A percentile compares a stretch with the other conserved stretches of the same genome.
These are phyloP conservation scores for Scutellaria galericulata DNA, from an alignment of 257 asterid genomes.

Conservation along the genomic window DNA sequence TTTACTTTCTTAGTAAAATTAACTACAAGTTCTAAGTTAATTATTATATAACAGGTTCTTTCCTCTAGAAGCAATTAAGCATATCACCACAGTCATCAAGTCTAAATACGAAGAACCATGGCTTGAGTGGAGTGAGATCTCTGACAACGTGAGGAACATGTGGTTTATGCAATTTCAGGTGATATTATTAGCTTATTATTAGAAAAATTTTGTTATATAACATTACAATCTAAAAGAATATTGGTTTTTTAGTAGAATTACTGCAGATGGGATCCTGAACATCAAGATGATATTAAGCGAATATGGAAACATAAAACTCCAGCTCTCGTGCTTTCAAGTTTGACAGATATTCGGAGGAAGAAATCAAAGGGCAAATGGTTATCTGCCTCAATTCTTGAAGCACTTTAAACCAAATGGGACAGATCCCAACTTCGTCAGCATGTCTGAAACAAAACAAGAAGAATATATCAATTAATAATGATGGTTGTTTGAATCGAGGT, in stretches of 20 bases:
- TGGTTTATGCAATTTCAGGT: neutral
- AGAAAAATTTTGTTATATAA: neutral
- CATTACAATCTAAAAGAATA: neutral
- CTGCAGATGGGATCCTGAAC: neutral
- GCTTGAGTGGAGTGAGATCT: neutral
- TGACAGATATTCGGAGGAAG: no score
- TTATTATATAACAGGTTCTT: neutral
- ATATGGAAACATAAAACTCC: neutral
- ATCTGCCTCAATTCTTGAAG: no score
- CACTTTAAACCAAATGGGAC: no score
- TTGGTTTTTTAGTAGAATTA: neutral
- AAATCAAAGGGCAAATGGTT: no score
- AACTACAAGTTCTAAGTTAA: no score
- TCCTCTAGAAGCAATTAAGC: neutral
- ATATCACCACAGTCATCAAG: neutral
- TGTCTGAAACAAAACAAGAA: neutral
- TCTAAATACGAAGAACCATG: neutral
- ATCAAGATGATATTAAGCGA: neutral
- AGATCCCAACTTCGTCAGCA: neutral
- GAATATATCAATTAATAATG: neutral
- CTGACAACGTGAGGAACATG: neutral
- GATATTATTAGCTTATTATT: neutral
- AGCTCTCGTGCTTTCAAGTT: neutral
- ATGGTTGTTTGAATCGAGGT: neutral
- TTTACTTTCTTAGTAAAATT: no score